Percentiles rank a stretch among this genome's conserved stretches.
Evolutionary conservation across 2,329 filamentous ascomycete genomes (phyloP).

Genomic region (Cercospora beticola): DNA sequence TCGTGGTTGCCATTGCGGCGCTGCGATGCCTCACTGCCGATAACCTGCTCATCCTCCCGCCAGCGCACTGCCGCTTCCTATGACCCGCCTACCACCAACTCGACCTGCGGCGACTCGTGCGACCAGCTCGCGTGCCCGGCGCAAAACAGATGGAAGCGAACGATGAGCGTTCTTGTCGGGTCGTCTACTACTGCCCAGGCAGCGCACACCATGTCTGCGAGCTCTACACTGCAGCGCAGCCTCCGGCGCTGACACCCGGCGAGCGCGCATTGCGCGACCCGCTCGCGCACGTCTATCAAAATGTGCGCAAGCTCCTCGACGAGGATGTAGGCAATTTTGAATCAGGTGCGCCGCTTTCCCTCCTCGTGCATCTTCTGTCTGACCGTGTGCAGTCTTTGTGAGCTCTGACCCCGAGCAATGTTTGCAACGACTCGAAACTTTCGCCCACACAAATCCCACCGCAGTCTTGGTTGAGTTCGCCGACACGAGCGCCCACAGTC

Average conservation of each 20-base stretch:
- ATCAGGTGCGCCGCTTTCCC: constrained; percentile 28
- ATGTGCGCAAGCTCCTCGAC: constrained; percentile 35
- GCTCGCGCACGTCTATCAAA: constrained; percentile 28
- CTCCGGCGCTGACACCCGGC: constrained; percentile 20
- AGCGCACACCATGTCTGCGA: constrained; percentile 27
- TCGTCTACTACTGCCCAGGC: constrained; percentile 36
- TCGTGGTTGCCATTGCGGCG: constrained; percentile 16
- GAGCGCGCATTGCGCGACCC: constrained; percentile 6
- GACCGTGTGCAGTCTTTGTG: constrained; percentile 32
- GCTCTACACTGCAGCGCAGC: constrained; percentile 24
- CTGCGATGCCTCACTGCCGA: constrained; percentile 6
- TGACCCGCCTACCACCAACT: not conserved
- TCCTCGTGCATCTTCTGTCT: constrained; percentile 1
- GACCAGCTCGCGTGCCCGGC: constrained; percentile 11
- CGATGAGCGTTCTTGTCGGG: constrained; percentile 31
- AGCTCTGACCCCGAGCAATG: constrained; percentile 31
- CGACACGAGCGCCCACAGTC: constrained; percentile 14
- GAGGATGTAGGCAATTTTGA: constrained; percentile 35
- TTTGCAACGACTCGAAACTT: constrained; percentile 28
- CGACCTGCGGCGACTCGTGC: not conserved
- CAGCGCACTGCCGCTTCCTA: not conserved
- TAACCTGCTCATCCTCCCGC: constrained; percentile 15
- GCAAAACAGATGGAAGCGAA: constrained; percentile 35
- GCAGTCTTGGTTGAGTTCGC: constrained; percentile 33
- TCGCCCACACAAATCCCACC: constrained; percentile 28